These are phyloP conservation scores for Thielaviopsis punctulata DNA, from an alignment of 2,329 filamentous ascomycete species.

Conservation along the genomic window DNA sequence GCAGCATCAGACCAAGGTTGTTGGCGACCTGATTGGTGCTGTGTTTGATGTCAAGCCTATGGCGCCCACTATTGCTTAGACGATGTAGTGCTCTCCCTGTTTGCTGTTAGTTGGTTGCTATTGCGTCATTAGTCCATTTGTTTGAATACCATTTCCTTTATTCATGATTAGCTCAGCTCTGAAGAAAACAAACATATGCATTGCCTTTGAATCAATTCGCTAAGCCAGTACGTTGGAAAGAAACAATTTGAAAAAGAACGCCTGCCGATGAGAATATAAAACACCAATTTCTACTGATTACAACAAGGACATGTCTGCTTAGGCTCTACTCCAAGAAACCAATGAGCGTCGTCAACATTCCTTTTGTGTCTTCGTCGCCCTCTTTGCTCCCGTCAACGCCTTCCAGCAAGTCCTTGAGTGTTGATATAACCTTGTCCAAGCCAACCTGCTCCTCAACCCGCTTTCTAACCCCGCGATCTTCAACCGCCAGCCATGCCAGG, in stretches of 20 bases:
- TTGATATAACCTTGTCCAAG: constrained; percentile 43
- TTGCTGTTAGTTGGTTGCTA: not conserved
- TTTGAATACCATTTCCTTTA: constrained; percentile 14
- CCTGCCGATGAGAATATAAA: not conserved
- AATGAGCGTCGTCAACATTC: constrained; percentile 37
- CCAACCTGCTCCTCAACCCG: constrained; percentile 47
- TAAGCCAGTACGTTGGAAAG: not conserved
- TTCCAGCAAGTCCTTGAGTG: constrained; percentile 44
- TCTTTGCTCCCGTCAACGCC: constrained; percentile 36
- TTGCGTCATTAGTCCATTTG: constrained; percentile 1
- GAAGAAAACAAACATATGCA: too few relatives aligned
- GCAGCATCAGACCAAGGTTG: constrained; percentile 62
- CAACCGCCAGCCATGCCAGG: constrained; percentile 78
- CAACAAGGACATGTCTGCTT: not conserved
- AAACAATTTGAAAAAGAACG: not conserved
- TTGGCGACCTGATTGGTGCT: constrained; percentile 68
- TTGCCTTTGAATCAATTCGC: not conserved
- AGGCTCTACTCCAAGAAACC: constrained; percentile 25
- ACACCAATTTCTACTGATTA: not conserved
- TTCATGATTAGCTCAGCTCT: not conserved
- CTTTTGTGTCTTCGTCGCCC: constrained; percentile 32
- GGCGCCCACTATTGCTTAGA: constrained; percentile 19
- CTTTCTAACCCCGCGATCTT: constrained; percentile 58
- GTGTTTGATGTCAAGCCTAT: constrained; percentile 71
- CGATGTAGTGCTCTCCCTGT: not conserved